phyloP scores from a whole-genome alignment of 768 basidiomycete genomes.

The Kondoa subrosea region DNA sequence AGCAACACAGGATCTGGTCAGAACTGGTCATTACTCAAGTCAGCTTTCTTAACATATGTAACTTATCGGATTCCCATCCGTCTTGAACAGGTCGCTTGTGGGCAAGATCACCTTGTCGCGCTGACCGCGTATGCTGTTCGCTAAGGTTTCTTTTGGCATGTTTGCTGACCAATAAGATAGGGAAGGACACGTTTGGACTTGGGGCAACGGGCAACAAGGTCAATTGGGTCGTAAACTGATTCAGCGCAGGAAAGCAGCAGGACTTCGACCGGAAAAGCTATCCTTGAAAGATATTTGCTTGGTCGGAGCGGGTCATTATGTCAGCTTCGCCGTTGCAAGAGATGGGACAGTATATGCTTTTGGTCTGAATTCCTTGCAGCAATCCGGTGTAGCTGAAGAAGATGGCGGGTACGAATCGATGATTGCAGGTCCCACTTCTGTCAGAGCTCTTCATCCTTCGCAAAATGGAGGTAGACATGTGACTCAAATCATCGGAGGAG shows the following conservation, averaged over 20 bases:
- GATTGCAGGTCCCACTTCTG: conserved; percentile 40
- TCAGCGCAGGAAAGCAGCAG: conserved; percentile 28
- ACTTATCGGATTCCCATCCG: background rate
- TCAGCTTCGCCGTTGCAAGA: conserved; percentile 79
- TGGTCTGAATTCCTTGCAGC: conserved; percentile 73
- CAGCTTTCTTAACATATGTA: background rate
- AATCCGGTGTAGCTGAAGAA: conserved; percentile 42
- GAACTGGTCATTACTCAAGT: background rate
- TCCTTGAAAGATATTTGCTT: conserved; percentile 53
- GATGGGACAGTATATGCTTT: conserved; percentile 74
- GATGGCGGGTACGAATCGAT: conserved; percentile 31
- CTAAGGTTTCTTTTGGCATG: background rate
- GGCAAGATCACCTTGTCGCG: conserved; percentile 75
- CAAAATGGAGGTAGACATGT: conserved; percentile 33
- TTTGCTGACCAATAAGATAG: conserved; percentile 30
- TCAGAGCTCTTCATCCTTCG: conserved; percentile 31
- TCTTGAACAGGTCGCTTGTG: conserved; percentile 44
- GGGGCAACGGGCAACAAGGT: conserved; percentile 79
- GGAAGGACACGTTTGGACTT: conserved; percentile 68
- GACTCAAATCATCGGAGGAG: conserved; percentile 42
- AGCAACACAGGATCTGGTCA: background rate
- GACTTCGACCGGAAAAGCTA: conserved; percentile 73
- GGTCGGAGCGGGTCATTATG: conserved; percentile 65
- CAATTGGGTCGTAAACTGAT: conserved; percentile 55
- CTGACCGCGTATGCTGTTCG: conserved; percentile 39